Evolutionary conservation across 306 rosid genomes (phyloP).

Genomic region (Crotalaria pallida): DNA sequence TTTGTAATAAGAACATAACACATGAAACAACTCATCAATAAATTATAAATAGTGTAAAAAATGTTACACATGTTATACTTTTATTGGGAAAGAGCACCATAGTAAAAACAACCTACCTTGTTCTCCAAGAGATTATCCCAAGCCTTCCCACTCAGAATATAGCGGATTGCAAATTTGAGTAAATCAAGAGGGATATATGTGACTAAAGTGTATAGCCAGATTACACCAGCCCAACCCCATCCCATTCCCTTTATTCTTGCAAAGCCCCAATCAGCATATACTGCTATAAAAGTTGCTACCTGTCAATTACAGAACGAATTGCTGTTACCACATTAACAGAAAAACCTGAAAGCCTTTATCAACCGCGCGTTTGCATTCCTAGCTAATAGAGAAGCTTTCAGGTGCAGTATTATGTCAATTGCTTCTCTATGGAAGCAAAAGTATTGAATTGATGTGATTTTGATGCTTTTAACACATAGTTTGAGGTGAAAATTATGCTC

Average conservation of each 20-base stretch:
- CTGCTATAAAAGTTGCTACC: conserved; percentile 89
- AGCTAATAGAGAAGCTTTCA: background rate
- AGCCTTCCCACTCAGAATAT: conserved; percentile 73
- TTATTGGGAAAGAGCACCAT: background rate
- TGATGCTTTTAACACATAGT: too few species aligned
- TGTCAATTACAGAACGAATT: conserved; percentile 24
- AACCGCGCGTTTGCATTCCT: background rate
- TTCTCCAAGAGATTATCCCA: conserved; percentile 90
- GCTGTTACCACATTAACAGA: background rate
- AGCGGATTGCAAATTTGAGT: conserved; percentile 84
- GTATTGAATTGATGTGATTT: background rate
- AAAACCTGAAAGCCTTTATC: background rate
- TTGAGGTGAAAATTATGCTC: too few species aligned
- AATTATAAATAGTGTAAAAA: too few species aligned
- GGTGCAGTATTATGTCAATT: background rate
- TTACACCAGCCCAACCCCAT: conserved; percentile 99
- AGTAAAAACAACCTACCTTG: conserved; percentile 48
- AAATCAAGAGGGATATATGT: conserved; percentile 89
- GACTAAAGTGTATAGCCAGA: conserved; percentile 78
- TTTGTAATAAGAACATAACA: too few species aligned
- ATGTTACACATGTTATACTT: too few species aligned
- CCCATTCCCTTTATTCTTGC: conserved; percentile 82
- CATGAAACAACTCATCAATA: too few species aligned
- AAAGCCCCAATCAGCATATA: conserved; percentile 75
- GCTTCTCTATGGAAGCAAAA: background rate